Evolutionary conservation across 805 yeast species (phyloP).

Genomic region (Candida jianshihensis): DNA sequence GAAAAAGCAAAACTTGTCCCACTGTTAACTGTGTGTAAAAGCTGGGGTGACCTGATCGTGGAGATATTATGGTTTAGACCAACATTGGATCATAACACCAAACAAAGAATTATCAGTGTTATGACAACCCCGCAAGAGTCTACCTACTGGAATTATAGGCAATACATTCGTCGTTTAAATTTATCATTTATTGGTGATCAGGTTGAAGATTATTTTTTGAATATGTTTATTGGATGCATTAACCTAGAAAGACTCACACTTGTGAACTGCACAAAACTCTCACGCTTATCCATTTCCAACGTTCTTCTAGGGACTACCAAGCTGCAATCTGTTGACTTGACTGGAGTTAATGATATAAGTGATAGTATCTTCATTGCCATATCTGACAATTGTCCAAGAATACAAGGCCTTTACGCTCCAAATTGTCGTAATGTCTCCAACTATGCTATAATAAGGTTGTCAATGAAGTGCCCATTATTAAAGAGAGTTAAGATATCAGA

Average conservation of each 20-base stretch:
- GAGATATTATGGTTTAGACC: slow-evolving; percentile 90
- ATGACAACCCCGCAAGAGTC: slow-evolving; percentile 34
- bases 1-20: slow-evolving; percentile 54
- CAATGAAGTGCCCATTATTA: slow-evolving; percentile 60
- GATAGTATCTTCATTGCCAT: slow-evolving; percentile 66
- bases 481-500: slow-evolving; percentile 80
- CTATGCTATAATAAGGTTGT: slow-evolving; percentile 50
- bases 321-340: slow-evolving; percentile 80
- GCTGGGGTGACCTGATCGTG: slow-evolving; percentile 72
- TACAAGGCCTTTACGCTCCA: slow-evolving; percentile 89
- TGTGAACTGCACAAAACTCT: slow-evolving; percentile 66
- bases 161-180: slow-evolving; percentile 71
- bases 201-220: slow-evolving; percentile 58
- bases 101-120: slow-evolving; percentile 47
- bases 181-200: slow-evolving; percentile 64
- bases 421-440: slow-evolving; percentile 71
- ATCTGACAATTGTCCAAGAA: slow-evolving; percentile 61
- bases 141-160: slow-evolving; percentile 61
- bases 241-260: slow-evolving; percentile 81
- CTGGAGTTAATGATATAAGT: slow-evolving; percentile 63
- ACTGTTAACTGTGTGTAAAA: slow-evolving; percentile 65
- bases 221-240: slow-evolving; percentile 57
- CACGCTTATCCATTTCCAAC: slow-evolving; percentile 52
- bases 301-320: slow-evolving; percentile 60
- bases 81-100: slow-evolving; percentile 43